A percentile compares a stretch with the other conserved stretches of the same genome.
phyloP scores from a whole-genome alignment of 306 rosid species.

The Arachis hypogaea region DNA sequence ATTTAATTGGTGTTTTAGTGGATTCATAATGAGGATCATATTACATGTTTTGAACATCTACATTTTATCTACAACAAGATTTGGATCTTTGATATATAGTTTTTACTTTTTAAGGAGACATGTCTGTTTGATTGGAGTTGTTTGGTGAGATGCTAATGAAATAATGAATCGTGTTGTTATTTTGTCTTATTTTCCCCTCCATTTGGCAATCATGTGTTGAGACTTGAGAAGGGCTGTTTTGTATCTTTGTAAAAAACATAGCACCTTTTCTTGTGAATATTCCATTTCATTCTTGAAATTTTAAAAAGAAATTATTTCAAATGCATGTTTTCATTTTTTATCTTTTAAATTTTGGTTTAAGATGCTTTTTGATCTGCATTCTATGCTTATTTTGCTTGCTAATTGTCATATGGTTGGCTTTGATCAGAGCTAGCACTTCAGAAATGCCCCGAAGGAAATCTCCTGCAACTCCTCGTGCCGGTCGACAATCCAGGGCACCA shows the following conservation, averaged over 20 bases:
- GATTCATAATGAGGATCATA: background rate
- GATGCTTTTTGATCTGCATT: constrained; percentile 21
- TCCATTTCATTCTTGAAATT: background rate
- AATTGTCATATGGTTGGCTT: constrained; percentile 35
- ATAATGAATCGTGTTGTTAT: background rate
- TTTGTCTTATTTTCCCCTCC: background rate
- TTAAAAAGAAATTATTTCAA: background rate
- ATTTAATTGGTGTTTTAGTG: constrained; percentile 11
- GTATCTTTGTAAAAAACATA: background rate
- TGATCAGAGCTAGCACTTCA: constrained; percentile 57
- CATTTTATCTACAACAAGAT: background rate
- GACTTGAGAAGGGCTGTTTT: background rate
- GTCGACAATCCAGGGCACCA: constrained; percentile 53
- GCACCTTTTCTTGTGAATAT: constrained; percentile 6
- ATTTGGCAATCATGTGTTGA: background rate
- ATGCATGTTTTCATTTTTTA: background rate
- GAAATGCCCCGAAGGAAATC: constrained; percentile 72
- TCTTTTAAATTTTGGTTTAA: constrained; percentile 11
- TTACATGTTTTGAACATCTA: background rate
- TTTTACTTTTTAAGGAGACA: background rate
- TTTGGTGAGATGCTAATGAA: background rate
- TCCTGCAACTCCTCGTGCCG: constrained; percentile 59
- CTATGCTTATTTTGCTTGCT: constrained; percentile 11
- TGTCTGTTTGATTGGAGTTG: constrained; percentile 18
- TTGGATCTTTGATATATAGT: background rate